Evolutionary conservation across 768 basidiomycete species (phyloP).

Genomic region (Hypholoma sublateritium): DNA sequence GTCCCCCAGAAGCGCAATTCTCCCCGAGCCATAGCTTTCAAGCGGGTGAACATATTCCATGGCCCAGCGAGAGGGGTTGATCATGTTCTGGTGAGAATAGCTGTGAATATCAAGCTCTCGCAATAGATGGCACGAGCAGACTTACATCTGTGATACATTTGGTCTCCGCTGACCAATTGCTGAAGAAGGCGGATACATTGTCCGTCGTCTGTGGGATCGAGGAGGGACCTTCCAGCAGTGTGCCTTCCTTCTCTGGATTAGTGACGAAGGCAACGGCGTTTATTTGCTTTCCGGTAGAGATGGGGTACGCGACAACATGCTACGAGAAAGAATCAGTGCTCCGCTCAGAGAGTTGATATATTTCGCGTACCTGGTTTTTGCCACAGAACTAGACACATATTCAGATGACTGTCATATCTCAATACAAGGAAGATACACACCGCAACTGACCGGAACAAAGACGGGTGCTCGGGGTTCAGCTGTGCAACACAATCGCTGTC

Average conservation of each 20-base stretch:
- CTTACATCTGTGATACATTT: conserved; percentile 42
- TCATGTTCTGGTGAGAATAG: conserved; percentile 25
- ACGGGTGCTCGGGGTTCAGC: conserved; percentile 24
- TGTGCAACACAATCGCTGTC: conserved; percentile 23
- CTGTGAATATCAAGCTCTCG: neutral
- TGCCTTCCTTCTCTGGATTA: conserved; percentile 28
- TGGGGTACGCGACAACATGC: conserved; percentile 35
- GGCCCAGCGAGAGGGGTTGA: conserved; percentile 39
- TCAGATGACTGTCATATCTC: neutral
- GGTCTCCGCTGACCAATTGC: conserved; percentile 45
- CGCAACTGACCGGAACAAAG: conserved; percentile 24
- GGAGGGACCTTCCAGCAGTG: conserved; percentile 30
- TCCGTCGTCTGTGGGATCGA: conserved; percentile 35
- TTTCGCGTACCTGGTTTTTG: conserved; percentile 25
- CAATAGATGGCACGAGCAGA: neutral
- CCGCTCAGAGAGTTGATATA: neutral
- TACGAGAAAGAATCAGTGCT: neutral
- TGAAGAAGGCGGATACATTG: conserved; percentile 37
- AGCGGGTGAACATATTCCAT: conserved; percentile 37
- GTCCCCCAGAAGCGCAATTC: conserved; percentile 45
- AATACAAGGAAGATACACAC: conserved; percentile 15
- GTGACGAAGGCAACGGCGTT: conserved; percentile 30
- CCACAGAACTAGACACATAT: conserved; percentile 26
- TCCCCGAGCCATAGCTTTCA: conserved; percentile 33
- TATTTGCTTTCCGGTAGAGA: conserved; percentile 29